Evolutionary conservation across 352 stramenopile species (phyloP).

Genomic region (Phytophthora sojae): DNA sequence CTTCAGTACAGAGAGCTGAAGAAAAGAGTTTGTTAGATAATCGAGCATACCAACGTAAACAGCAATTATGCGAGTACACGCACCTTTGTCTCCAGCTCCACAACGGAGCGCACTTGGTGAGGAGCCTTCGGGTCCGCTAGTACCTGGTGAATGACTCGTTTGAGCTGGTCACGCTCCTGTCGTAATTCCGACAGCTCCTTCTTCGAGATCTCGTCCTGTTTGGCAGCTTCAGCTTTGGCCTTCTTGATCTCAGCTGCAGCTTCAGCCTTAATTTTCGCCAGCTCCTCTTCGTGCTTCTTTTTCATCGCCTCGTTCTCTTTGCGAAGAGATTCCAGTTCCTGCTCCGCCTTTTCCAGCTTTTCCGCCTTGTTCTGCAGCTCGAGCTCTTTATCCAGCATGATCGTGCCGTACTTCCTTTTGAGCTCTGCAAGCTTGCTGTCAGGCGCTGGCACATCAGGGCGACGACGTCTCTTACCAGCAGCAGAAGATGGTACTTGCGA

Average conservation of each 20-base stretch:
- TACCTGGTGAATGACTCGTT: constrained; percentile 17
- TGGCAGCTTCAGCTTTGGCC: constrained; percentile 14
- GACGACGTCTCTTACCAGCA: constrained; percentile 27
- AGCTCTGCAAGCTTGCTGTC: constrained; percentile 22
- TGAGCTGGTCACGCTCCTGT: constrained; percentile 19
- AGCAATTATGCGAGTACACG: background rate
- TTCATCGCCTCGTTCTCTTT: constrained; percentile 19
- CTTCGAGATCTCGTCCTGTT: constrained; percentile 4
- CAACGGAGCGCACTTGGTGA: constrained; percentile 21
- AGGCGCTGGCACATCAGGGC: constrained; percentile 2
- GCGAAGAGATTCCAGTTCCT: constrained; percentile 10
- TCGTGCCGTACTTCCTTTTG: background rate
- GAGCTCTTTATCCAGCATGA: background rate
- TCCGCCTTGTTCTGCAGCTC: background rate
- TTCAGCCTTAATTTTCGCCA: constrained; percentile 17
- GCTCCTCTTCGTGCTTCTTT: constrained; percentile 23
- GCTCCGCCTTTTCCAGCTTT: constrained; percentile 1
- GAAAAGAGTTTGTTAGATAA: constrained; percentile 7
- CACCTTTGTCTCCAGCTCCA: constrained; percentile 33
- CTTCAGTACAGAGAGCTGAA: constrained; percentile 21
- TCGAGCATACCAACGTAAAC: background rate
- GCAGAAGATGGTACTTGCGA: background rate
- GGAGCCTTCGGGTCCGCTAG: constrained; percentile 18
- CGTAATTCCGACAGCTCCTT: constrained; percentile 14
- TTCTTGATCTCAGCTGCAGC: constrained; percentile 15